Evolutionary conservation across 169 alveolate genomes (phyloP), one percentile per base, ranked within the genome.

Genomic region (Theileria sp.): DNA sequence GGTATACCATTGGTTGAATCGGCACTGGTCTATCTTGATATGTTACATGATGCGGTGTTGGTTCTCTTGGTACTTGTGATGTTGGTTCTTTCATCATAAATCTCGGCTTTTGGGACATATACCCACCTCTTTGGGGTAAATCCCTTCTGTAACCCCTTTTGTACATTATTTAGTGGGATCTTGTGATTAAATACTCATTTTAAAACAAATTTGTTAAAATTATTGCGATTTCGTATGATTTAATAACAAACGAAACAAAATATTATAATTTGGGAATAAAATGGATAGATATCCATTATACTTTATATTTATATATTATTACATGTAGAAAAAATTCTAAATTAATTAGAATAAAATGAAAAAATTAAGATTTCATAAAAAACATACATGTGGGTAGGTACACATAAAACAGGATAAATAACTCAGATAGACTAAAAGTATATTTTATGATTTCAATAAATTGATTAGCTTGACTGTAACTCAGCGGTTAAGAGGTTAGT

Each of bases 401-500:
- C 54, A 44, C 54, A 44, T 44, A 44, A 44, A 44, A 44, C 54
- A 15, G 54, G 54, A 4, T 13, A 44, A 44, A 44, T 44, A 44
- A 44, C 15, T 44, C 8, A 44, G 17, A 44, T 44, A 44, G 17
- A 44, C 54, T 44, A 44, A 44, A 44, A 44, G 54, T 44, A 44
- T 44, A 44, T 44, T 44, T 44, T 44, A 15, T 44, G 1, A 44
- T 44, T 44, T 44, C 54, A 44, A 44, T 28, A 61, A 61, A 61
- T 61, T 30, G n/a, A 32, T 68, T 68, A 68, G 65, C 65, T 68
- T 68, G 88, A 79, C 32, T 71, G 60, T 25, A 85, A 25, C 60
- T 85, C 91, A 44, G 72, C 73, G 61, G 91, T 85, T 15, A 85
- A 74, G 50, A 85, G 80, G 85, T 85, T 85, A 2, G 49, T 71